Conservation (phyloP, 176 grass and related monocot species). For the Triticum monococcum region DNA sequence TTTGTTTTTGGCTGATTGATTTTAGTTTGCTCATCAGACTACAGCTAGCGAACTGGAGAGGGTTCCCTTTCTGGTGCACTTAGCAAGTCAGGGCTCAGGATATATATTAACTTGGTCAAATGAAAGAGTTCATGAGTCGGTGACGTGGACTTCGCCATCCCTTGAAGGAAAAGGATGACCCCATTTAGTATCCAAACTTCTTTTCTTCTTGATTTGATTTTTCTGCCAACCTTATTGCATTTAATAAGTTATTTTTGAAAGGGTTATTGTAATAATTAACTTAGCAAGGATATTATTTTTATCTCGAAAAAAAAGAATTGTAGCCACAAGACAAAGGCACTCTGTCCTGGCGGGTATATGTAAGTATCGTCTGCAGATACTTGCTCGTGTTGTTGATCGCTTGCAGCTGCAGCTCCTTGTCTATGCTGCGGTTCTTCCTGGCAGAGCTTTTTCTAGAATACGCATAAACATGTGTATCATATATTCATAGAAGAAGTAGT, state of each 20-base stretch:
- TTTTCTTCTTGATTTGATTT: neutral
- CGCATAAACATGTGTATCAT: no score
- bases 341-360: slow-evolving; percentile 32
- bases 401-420: slow-evolving; percentile 50
- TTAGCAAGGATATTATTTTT: no score
- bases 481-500: no score
- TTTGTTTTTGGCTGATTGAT: neutral
- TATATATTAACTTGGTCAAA: neutral
- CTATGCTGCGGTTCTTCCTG: slow-evolving; percentile 33
- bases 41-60: neutral
- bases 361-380: slow-evolving; percentile 47
- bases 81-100: neutral
- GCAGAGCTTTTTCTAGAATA: no score
- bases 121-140: neutral
- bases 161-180: slow-evolving; percentile 27
- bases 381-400: slow-evolving; percentile 53
- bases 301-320: neutral
- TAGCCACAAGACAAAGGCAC: neutral
- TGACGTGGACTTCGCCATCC: slow-evolving; percentile 4
- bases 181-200: neutral
- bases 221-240: neutral
- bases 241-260: no score
- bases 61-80: slow-evolving; percentile 23
- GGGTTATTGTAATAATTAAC: no score
- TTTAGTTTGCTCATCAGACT: slow-evolving; percentile 32